phyloP scores from a whole-genome alignment of 441 rosid species.

The Euphorbia schlechtendalii region DNA sequence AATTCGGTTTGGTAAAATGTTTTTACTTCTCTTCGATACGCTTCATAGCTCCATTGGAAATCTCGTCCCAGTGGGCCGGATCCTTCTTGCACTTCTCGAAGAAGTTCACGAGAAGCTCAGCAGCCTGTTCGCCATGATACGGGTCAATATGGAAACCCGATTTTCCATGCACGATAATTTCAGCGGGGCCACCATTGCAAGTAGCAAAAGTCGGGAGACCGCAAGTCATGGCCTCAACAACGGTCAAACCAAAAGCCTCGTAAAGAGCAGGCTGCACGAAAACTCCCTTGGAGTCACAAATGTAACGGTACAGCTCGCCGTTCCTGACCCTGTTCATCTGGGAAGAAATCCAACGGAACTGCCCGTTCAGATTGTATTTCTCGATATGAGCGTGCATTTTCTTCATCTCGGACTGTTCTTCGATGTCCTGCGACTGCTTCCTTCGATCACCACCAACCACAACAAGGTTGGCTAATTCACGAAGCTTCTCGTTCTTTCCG shows the following conservation, averaged over 20 bases:
- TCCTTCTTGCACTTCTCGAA: slow-evolving; percentile 66
- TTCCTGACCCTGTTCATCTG: slow-evolving; percentile 87
- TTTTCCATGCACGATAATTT: slow-evolving; percentile 76
- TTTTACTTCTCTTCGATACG: slow-evolving; percentile 81
- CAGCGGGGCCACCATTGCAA: slow-evolving; percentile 92
- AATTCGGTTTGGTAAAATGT: background rate
- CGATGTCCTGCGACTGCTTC: slow-evolving; percentile 72
- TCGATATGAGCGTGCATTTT: slow-evolving; percentile 63
- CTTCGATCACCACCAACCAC: slow-evolving; percentile 91
- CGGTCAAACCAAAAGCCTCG: slow-evolving; percentile 90
- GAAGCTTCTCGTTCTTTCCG: slow-evolving; percentile 57
- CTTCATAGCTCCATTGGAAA: slow-evolving; percentile 69
- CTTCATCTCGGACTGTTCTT: slow-evolving; percentile 88
- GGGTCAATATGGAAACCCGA: slow-evolving; percentile 93
- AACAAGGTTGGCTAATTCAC: slow-evolving; percentile 72
- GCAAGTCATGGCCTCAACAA: slow-evolving; percentile 93
- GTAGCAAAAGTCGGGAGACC: slow-evolving; percentile 93
- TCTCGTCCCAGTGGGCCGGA: slow-evolving; percentile 60
- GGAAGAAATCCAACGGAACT: slow-evolving; percentile 92
- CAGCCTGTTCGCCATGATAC: slow-evolving; percentile 87
- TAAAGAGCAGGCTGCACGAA: slow-evolving; percentile 91
- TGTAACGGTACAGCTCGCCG: slow-evolving; percentile 80
- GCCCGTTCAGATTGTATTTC: slow-evolving; percentile 64
- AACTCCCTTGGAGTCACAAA: slow-evolving; percentile 78
- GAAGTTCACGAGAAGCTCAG: slow-evolving; percentile 61